These are phyloP conservation scores for Alternaria sp. DNA, from an alignment of 2,329 filamentous ascomycete species.

Conservation along the genomic window DNA sequence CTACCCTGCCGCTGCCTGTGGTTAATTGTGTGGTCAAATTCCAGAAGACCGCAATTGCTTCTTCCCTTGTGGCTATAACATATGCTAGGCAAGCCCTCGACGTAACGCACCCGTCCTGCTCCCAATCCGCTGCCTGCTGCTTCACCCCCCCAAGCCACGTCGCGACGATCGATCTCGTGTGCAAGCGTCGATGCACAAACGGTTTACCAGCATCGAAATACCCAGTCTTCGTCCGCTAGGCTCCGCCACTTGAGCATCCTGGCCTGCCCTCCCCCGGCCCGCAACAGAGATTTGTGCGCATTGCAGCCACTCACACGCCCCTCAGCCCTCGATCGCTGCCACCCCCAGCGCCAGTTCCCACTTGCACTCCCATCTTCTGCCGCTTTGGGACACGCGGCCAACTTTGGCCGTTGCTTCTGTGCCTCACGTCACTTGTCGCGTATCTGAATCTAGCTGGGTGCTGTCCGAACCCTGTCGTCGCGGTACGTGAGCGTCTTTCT, in stretches of 20 bases:
- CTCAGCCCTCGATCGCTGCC: constrained; percentile 18
- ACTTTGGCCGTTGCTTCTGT: constrained; percentile 11
- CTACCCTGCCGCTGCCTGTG: neutral
- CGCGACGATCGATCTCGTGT: neutral
- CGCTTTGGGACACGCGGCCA: constrained; percentile 8
- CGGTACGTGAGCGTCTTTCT: constrained; percentile 20
- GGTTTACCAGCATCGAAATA: constrained; percentile 11
- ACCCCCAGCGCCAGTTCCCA: constrained; percentile 18
- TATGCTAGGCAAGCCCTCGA: constrained; percentile 4
- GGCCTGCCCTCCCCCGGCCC: constrained; percentile 11
- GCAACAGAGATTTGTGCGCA: constrained; percentile 20
- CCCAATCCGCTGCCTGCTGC: neutral
- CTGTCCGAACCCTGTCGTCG: constrained; percentile 24
- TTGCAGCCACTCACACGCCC: constrained; percentile 16
- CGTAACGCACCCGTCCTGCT: neutral
- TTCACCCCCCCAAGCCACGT: neutral
- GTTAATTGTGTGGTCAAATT: neutral
- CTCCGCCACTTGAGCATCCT: constrained; percentile 15
- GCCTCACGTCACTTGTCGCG: constrained; percentile 25
- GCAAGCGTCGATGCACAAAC: constrained; percentile 14
- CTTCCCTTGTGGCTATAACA: constrained; percentile 9
- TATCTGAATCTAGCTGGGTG: constrained; percentile 22
- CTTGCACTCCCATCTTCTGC: constrained; percentile 10
- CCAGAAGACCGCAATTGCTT: constrained; percentile 8
- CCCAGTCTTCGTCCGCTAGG: constrained; percentile 10